Evolutionary conservation across 768 basidiomycete genomes (phyloP).

Genomic region (Suillus bovinus): DNA sequence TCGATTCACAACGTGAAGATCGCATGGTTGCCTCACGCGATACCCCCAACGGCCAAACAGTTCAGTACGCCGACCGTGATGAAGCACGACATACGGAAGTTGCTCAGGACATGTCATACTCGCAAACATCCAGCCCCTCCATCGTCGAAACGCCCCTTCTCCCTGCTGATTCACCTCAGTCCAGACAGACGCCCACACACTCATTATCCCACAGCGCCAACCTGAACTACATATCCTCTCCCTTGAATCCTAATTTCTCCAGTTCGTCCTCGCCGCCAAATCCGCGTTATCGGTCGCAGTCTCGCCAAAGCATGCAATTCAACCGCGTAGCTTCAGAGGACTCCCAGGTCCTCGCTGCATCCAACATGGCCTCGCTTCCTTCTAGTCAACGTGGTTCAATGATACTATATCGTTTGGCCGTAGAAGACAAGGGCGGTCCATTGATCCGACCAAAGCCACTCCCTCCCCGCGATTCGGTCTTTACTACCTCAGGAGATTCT

Average conservation of each 20-base stretch:
- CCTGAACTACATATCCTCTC: slow-evolving; percentile 48
- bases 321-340: slow-evolving; percentile 47
- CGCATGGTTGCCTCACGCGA: background rate
- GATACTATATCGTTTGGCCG: slow-evolving; percentile 63
- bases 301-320: slow-evolving; percentile 42
- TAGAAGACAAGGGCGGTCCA: slow-evolving; percentile 34
- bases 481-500: slow-evolving; percentile 56
- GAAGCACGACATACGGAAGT: background rate
- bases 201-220: slow-evolving; percentile 23
- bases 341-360: slow-evolving; percentile 40
- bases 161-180: slow-evolving; percentile 13
- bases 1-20: background rate
- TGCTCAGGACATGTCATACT: slow-evolving; percentile 2
- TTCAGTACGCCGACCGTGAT: background rate
- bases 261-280: slow-evolving; percentile 16
- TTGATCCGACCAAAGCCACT: slow-evolving; percentile 34
- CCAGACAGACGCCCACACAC: slow-evolving; percentile 23
- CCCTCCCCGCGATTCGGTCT: slow-evolving; percentile 40
- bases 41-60: background rate
- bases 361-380: slow-evolving; percentile 20
- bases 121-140: slow-evolving; percentile 26
- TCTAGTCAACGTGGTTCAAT: slow-evolving; percentile 52
- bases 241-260: slow-evolving; percentile 47
- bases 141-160: slow-evolving; percentile 35
- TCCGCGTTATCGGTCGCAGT: slow-evolving; percentile 38